These are phyloP conservation scores for Geranium brycei DNA, from an alignment of 345 rosid species.

Conservation along the genomic window DNA sequence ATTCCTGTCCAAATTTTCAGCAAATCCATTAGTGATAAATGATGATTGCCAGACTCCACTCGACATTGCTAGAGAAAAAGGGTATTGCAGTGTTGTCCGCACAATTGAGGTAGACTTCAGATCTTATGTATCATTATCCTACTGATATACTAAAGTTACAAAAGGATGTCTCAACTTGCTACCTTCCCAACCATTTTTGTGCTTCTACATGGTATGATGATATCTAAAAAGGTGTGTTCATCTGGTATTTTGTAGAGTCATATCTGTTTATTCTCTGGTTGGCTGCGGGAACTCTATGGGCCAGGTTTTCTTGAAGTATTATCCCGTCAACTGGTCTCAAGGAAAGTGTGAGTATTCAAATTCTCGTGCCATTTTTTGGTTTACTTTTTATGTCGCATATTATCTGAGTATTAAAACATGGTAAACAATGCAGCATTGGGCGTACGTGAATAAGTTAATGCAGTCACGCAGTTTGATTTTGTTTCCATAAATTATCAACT, in stretches of 20 bases:
- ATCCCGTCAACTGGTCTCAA: constrained; percentile 72
- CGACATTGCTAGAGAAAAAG: constrained; percentile 82
- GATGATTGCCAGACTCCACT: constrained; percentile 91
- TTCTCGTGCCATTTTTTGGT: background rate
- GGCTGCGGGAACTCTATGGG: constrained; percentile 87
- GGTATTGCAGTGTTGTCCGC: constrained; percentile 57
- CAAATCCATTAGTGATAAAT: constrained; percentile 66
- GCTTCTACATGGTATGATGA: background rate
- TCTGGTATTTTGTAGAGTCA: constrained; percentile 30
- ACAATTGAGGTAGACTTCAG: constrained; percentile 56
- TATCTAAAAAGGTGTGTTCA: background rate
- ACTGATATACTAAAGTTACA: background rate
- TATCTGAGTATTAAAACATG: background rate
- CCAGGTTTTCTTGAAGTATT: constrained; percentile 72
- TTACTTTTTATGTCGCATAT: background rate
- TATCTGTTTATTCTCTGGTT: constrained; percentile 81
- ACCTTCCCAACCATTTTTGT: background rate
- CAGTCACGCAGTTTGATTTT: background rate
- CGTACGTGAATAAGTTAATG: background rate
- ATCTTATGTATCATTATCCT: background rate
- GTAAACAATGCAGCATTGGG: background rate
- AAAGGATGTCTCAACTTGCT: background rate
- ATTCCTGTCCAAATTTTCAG: constrained; percentile 20
- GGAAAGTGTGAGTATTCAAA: constrained; percentile 62
- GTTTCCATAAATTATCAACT: background rate